Evolutionary conservation across 208 protist species (phyloP), one percentile per base, ranked within the genome.

Genomic region (Phytomonas sp.): DNA sequence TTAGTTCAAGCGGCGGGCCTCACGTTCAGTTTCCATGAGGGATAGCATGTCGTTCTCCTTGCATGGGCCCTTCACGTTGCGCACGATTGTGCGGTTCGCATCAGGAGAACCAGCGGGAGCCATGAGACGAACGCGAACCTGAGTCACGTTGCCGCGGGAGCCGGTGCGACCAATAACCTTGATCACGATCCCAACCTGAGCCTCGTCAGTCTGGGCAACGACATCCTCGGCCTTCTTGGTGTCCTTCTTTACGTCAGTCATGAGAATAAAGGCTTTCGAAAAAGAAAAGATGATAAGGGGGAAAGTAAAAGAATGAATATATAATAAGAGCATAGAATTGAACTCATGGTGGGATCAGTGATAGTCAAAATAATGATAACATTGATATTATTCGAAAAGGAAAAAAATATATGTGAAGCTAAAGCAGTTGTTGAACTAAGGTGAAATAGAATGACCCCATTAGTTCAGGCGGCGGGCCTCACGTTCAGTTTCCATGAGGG

Each of bases 1-100:
- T 56, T 59, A 26, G 36, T 65, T 17, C 32, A 36, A 65, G 33
- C 61, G 56, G 46, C 46, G 46, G 33, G 46, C 98, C 88, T 99
- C 99, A 92, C 98, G 96, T 90, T 99, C 99, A 68, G 98, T 98
- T 83, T 99, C 99, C 83, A 99, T 97, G 53, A 99, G 96, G 43
- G 95, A 93, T 53, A 99, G 95, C 86, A 99, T 98, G 84, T 99
- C 99, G 71, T 94, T 96, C 71, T 98, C 93, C 77, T 98, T 96
- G 74, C 99, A 98, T 64, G 99, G 98, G 64, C 98, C 99, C 85
- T 99, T 99, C 75, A 99, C 98, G 87, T 99, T 99, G 80, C 99
- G 96, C 79, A 99, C 92, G 78, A 99, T 98, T 9, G 85, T 93
- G 74, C 99, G 92, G 83, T 92, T 93, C 62, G 85, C 86, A 56